Percentiles rank a stretch among this genome's conserved stretches.
These are phyloP conservation scores for Ophiostoma angusticollis DNA, from an alignment of 2,329 filamentous ascomycete species.

Conservation along the genomic window DNA sequence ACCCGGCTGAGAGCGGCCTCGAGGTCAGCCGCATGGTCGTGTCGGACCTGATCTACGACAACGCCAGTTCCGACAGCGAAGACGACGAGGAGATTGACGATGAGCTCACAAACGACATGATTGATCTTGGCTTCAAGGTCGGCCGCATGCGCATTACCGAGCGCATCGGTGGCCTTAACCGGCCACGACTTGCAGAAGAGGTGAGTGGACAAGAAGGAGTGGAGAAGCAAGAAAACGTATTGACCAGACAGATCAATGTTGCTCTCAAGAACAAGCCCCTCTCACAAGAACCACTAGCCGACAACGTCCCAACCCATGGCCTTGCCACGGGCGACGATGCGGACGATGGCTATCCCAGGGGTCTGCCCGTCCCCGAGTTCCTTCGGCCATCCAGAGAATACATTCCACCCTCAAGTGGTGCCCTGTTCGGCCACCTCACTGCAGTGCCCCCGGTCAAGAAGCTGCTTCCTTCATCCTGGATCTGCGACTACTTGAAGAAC, in stretches of 20 bases:
- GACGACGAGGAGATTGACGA: constrained; percentile 4
- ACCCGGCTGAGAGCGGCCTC: constrained; percentile 33
- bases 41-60: constrained; percentile 28
- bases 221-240: not conserved
- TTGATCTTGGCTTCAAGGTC: constrained; percentile 59
- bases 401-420: constrained; percentile 53
- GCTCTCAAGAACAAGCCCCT: constrained; percentile 3
- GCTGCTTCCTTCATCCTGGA: constrained; percentile 44
- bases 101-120: constrained; percentile 45
- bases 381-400: constrained; percentile 53
- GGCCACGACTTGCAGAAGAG: constrained; percentile 59
- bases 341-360: not conserved
- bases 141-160: constrained; percentile 64
- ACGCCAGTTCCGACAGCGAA: not conserved
- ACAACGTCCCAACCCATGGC: not conserved
- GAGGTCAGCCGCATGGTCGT: constrained; percentile 9
- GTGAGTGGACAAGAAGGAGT: too few relatives aligned
- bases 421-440: constrained; percentile 47
- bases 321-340: not conserved
- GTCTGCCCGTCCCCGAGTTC: constrained; percentile 33
- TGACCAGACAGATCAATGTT: constrained; percentile 7
- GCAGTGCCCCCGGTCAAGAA: constrained; percentile 39
- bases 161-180: constrained; percentile 57
- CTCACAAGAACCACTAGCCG: not conserved
- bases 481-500: constrained; percentile 48